Evolutionary conservation across 1,284 basidiomycete species (phyloP).

Genomic region (Rhodotorula sp.): DNA sequence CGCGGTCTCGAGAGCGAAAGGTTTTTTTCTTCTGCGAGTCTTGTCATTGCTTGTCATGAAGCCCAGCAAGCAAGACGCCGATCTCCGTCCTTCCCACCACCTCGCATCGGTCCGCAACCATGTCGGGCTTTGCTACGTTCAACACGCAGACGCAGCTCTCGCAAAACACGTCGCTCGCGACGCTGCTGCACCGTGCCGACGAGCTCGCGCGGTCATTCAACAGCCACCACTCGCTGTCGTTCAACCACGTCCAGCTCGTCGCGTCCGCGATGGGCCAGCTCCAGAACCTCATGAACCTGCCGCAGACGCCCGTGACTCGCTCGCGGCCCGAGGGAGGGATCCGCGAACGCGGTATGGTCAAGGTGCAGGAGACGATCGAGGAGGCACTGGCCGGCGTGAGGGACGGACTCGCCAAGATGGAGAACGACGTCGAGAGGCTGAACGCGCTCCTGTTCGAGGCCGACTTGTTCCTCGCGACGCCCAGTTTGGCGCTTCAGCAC

Average conservation of each 20-base stretch:
- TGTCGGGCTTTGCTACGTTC: constrained; percentile 6
- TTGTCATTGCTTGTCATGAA: no score
- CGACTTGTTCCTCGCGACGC: constrained; percentile 35
- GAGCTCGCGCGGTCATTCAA: constrained; percentile 33
- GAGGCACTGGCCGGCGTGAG: constrained; percentile 29
- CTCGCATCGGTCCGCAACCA: neutral
- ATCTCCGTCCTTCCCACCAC: neutral
- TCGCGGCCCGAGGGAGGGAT: constrained; percentile 36
- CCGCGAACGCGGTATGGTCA: constrained; percentile 36
- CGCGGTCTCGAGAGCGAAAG: no score
- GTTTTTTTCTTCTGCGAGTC: no score
- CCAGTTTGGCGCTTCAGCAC: constrained; percentile 31
- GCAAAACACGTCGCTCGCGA: constrained; percentile 20
- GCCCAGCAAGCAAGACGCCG: no score
- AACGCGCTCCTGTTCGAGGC: constrained; percentile 35
- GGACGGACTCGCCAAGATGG: constrained; percentile 37
- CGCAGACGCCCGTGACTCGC: constrained; percentile 27
- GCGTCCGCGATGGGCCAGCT: constrained; percentile 28
- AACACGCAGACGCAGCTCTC: neutral
- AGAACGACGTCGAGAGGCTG: constrained; percentile 34
- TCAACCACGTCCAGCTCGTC: constrained; percentile 31
- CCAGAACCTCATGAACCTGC: constrained; percentile 35
- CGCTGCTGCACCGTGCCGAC: constrained; percentile 38
- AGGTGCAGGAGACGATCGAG: constrained; percentile 39
- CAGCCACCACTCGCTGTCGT: constrained; percentile 29